Evolutionary conservation across 2,329 filamentous ascomycete species (phyloP), one percentile per base, ranked within the genome.

Genomic region (Trichoderma sp.): DNA sequence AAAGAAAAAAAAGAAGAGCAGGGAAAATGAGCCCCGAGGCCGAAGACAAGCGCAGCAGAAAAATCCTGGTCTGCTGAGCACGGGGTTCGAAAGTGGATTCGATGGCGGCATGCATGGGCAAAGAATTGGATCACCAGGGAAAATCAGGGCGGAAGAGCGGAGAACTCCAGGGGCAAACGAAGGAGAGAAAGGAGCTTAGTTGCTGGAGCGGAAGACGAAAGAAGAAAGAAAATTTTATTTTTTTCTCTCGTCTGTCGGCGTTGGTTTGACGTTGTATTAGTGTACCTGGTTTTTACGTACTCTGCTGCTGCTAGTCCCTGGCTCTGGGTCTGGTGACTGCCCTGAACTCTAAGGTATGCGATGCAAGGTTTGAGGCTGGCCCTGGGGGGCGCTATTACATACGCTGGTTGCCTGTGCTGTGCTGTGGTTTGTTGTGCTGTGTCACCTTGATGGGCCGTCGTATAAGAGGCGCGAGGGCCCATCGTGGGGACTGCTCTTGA

Each of bases 391-490:
- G 21, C 21, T 24, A 24, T 24, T 24, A 24, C 21, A 24, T 24
- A 30, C 28, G 28, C 28, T 30, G 5, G 28, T 30, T 30, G 28
- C 28, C 28, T 62, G 59, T 62, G 59, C 21, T 24, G 21, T 24
- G 21, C 21, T 24, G 21, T 24, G 21, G 2, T 24, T 24, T 24
- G 21, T 24, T 24, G 21, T 24, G 21, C 21, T 24, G 21, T 24
- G 21, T 24, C 2, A 61, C 58, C 47, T 21, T 44, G 47, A 30
- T 63, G 50, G 50, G 44, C 21, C 5, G 24, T 50, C 24, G 41
- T 63, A 63, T 63, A 63, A 63, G 59, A 63, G 34, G 50, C 21
- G 57, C 17, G 44, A 43, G 57, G 21, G 15, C 34, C 34, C 34
- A 12, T 39, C 34, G 34, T 39, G 34, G 10, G 34, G 12, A 12